phyloP scores from a whole-genome alignment of 2,329 filamentous ascomycete genomes.

The Fusarium sp. region DNA sequence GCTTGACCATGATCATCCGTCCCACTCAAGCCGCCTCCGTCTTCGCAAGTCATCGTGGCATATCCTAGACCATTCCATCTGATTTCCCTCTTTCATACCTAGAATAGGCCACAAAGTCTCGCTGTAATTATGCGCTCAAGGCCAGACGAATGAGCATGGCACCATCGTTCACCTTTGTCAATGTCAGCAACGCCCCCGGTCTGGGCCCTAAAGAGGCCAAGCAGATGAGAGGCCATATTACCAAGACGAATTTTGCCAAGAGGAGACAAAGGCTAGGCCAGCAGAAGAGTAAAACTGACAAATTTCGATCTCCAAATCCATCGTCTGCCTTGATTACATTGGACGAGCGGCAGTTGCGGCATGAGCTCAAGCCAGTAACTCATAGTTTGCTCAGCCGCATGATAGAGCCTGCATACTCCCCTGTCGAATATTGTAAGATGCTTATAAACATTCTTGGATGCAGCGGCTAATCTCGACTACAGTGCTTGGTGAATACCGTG shows the following conservation, averaged over 20 bases:
- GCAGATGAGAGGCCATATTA: slow-evolving; percentile 12
- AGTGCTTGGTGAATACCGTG: slow-evolving; percentile 5
- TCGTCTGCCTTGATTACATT: too few relatives aligned
- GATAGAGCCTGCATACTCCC: not conserved
- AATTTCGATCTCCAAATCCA: too few relatives aligned
- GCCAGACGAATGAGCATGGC: not conserved
- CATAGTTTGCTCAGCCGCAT: not conserved
- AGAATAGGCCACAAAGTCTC: fast-evolving
- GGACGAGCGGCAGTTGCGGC: not conserved
- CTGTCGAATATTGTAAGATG: not conserved
- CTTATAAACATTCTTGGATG: fast-evolving
- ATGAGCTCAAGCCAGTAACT: not conserved
- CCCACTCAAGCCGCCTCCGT: not conserved
- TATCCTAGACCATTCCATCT: not conserved
- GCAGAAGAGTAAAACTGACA: not conserved
- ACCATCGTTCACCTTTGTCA: slow-evolving; percentile 1
- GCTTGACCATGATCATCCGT: not conserved
- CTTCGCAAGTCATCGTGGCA: not conserved
- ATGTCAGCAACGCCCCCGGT: slow-evolving; percentile 3
- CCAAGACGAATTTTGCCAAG: slow-evolving; percentile 12
- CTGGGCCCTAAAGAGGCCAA: slow-evolving; percentile 3
- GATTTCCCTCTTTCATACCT: not conserved
- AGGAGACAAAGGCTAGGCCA: slow-evolving; percentile 2
- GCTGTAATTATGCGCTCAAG: fast-evolving
- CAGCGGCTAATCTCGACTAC: not conserved